Conservation (phyloP, 768 basidiomycete species). For the Suillus cothurnatus region DNA sequence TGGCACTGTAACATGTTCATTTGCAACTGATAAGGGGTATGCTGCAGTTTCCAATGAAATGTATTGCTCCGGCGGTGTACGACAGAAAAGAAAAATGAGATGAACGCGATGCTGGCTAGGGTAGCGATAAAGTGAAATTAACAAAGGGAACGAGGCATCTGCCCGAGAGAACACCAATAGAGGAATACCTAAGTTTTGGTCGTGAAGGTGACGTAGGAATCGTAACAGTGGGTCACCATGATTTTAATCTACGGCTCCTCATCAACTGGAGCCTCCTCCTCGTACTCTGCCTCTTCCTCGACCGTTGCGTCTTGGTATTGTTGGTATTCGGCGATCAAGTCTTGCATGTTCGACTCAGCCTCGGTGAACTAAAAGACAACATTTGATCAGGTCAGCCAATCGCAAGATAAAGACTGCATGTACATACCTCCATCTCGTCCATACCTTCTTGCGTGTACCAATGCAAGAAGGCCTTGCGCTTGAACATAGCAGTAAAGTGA, state of each 20-base stretch:
- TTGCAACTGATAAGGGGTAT: conserved; percentile 11
- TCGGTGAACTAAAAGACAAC: conserved; percentile 75
- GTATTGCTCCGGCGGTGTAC: conserved; percentile 10
- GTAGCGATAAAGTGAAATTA: conserved; percentile 36
- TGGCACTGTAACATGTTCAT: neutral
- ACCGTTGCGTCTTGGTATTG: conserved; percentile 95
- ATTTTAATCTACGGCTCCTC: conserved; percentile 53
- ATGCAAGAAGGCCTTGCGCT: conserved; percentile 97
- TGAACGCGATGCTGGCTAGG: conserved; percentile 26
- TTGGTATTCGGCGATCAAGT: conserved; percentile 97
- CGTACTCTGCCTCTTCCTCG: conserved; percentile 89
- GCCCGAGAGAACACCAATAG: conserved; percentile 35
- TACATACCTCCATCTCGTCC: conserved; percentile 90
- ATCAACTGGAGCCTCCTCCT: conserved; percentile 69
- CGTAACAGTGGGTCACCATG: conserved; percentile 20
- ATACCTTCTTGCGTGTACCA: conserved; percentile 99
- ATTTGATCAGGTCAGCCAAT: conserved; percentile 1
- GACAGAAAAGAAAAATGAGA: conserved; percentile 19
- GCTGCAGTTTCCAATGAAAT: conserved; percentile 15
- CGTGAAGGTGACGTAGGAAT: conserved; percentile 24
- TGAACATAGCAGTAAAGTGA: conserved; percentile 99
- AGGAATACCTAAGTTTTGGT: conserved; percentile 39
- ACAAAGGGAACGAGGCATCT: conserved; percentile 25
- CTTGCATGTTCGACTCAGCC: conserved; percentile 99
- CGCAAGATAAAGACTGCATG: neutral